Conservation (phyloP, 2,329 filamentous ascomycete species). For the Trichophyton verrucosum region DNA sequence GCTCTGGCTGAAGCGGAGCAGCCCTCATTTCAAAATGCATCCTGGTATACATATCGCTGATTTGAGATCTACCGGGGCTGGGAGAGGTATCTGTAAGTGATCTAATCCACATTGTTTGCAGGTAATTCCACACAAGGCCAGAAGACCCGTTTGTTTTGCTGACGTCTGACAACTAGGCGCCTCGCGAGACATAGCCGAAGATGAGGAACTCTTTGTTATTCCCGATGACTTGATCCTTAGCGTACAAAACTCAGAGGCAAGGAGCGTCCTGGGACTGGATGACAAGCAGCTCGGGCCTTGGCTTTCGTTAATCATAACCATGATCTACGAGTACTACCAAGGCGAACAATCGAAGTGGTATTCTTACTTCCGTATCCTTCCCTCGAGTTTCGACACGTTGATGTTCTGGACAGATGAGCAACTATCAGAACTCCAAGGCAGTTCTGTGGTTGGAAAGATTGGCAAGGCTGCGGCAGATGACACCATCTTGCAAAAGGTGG, state of each 20-base stretch:
- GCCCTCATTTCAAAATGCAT: constrained; percentile 42
- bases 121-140: neutral
- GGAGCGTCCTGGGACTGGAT: constrained; percentile 43
- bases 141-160: constrained; percentile 9
- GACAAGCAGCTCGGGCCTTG: constrained; percentile 40
- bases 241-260: constrained; percentile 57
- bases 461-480: constrained; percentile 59
- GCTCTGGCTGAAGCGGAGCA: constrained; percentile 41
- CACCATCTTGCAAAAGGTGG: constrained; percentile 49
- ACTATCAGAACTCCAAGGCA: constrained; percentile 60
- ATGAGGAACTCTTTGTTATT: constrained; percentile 69
- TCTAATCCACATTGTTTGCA: constrained; percentile 2
- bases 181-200: constrained; percentile 53
- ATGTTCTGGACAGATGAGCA: constrained; percentile 78
- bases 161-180: constrained; percentile 48
- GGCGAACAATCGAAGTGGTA: constrained; percentile 56
- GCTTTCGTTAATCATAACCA: constrained; percentile 57
- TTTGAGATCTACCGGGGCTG: constrained; percentile 43
- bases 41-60: constrained; percentile 48
- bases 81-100: constrained; percentile 51
- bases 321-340: constrained; percentile 62
- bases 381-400: constrained; percentile 61
- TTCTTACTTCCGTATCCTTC: constrained; percentile 65
- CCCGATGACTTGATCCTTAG: constrained; percentile 60
- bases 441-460: constrained; percentile 62